phyloP scores from a whole-genome alignment of 2,329 filamentous ascomycete species.

The Calonectria fujianensis region DNA sequence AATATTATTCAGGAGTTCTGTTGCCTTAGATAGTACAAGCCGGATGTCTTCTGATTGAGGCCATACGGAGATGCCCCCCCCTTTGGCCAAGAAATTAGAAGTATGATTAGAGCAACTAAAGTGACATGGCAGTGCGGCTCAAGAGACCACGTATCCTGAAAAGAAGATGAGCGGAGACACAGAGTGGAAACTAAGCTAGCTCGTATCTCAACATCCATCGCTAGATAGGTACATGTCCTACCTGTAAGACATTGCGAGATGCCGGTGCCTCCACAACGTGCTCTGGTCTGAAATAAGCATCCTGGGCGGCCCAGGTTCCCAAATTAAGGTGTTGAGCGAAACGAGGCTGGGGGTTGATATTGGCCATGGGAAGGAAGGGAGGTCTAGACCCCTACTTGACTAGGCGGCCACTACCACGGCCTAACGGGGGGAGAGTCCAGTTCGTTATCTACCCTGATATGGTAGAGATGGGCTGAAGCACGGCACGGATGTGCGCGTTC shows the following conservation, averaged over 20 bases:
- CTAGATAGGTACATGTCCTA: neutral
- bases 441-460: neutral
- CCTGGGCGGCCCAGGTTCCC: slow-evolving; percentile 1
- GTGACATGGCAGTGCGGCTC: neutral
- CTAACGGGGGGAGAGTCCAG: neutral
- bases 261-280: slow-evolving; percentile 18
- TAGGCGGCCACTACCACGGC: neutral
- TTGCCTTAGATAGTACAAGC: no score
- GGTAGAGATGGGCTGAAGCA: slow-evolving; percentile 6
- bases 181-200: slow-evolving; percentile 25
- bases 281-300: slow-evolving; percentile 25
- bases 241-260: slow-evolving; percentile 27
- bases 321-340: slow-evolving; percentile 11
- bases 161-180: slow-evolving; percentile 33
- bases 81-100: neutral
- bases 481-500: neutral
- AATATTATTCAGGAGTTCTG: neutral
- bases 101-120: slow-evolving; percentile 8
- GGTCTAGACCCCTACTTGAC: neutral
- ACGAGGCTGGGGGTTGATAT: slow-evolving; percentile 4
- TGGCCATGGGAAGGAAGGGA: neutral
- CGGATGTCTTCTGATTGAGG: neutral
- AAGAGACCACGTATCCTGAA: slow-evolving; percentile 42
- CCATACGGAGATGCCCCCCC: neutral
- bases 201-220: slow-evolving; percentile 16